These are phyloP conservation scores for Epichloe typhina DNA, from an alignment of 2,329 filamentous ascomycete genomes.

Conservation along the genomic window DNA sequence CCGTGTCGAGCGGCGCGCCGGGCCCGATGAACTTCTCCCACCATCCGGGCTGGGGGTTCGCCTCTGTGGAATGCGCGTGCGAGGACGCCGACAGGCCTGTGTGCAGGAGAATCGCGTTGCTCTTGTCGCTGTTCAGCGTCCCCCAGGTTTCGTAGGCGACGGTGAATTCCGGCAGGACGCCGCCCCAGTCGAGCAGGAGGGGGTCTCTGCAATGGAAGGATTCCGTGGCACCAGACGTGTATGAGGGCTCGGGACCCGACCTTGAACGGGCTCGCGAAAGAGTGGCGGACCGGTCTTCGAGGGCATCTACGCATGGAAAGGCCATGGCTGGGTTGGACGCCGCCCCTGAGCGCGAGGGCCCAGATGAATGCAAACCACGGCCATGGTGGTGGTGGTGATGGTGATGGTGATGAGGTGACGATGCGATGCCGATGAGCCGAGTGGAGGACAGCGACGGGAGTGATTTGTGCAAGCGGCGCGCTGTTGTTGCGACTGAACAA, in stretches of 20 bases:
- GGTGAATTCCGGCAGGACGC: constrained; percentile 75
- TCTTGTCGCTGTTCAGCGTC: constrained; percentile 60
- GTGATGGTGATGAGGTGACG: background rate
- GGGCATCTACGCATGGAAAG: constrained; percentile 79
- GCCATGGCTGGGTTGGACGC: constrained; percentile 74
- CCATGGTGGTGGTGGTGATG: background rate
- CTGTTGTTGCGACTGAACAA: constrained; percentile 4
- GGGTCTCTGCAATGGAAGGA: constrained; percentile 61
- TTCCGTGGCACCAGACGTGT: constrained; percentile 78
- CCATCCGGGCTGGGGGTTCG: constrained; percentile 82
- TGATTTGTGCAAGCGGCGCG: constrained; percentile 5
- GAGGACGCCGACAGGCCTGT: constrained; percentile 95
- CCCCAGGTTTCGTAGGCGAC: constrained; percentile 95
- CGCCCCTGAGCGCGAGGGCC: constrained; percentile 17
- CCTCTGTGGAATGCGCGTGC: constrained; percentile 82
- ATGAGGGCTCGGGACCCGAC: constrained; percentile 82
- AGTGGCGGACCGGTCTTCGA: constrained; percentile 64
- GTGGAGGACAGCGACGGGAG: background rate
- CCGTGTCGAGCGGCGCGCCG: constrained; percentile 70
- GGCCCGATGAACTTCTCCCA: constrained; percentile 98
- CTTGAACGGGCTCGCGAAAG: constrained; percentile 43
- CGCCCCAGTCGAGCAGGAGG: constrained; percentile 85
- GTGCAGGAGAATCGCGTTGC: constrained; percentile 83
- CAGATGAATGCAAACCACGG: constrained; percentile 2
- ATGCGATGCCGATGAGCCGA: constrained; percentile 1